These are phyloP conservation scores for Chrysosporium keratinophilum DNA, from an alignment of 2,329 filamentous ascomycete species.

Conservation along the genomic window DNA sequence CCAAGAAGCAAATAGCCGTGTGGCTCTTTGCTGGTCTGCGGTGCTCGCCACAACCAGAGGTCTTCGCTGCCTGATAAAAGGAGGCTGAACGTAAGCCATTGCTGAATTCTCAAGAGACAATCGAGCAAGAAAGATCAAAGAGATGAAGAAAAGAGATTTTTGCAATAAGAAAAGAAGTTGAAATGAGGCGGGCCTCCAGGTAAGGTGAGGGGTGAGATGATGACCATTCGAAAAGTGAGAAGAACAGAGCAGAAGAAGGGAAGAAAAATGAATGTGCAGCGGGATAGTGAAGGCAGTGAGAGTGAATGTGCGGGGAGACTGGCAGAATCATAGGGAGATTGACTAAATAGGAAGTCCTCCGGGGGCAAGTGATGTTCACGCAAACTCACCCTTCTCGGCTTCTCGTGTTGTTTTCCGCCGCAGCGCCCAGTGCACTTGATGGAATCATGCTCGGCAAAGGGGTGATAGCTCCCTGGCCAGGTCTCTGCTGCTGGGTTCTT, in stretches of 20 bases:
- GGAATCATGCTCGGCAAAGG: neutral
- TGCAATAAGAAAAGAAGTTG: neutral
- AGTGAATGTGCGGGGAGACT: neutral
- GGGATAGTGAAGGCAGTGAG: neutral
- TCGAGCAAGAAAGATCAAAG: neutral
- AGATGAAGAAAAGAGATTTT: neutral
- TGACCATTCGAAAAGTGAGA: neutral
- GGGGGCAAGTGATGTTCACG: neutral
- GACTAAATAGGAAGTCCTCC: neutral
- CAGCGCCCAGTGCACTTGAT: neutral
- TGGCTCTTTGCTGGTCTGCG: neutral
- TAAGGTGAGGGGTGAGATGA: neutral
- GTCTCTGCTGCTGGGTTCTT: neutral
- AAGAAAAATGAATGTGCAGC: neutral
- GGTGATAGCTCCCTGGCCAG: neutral
- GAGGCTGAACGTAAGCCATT: slow-evolving; percentile 1
- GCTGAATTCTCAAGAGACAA: neutral
- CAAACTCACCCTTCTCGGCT: slow-evolving; percentile 6
- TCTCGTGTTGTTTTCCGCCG: neutral
- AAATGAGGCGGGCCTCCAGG: neutral
- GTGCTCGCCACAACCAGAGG: neutral
- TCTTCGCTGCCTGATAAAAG: neutral
- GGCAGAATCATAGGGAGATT: neutral
- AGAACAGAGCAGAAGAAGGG: neutral
- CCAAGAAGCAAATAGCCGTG: slow-evolving; percentile 26